A percentile compares a stretch with the other conserved stretches of the same genome.
These are phyloP conservation scores for Solanum appendiculatum DNA, from an alignment of 257 asterid species.

Conservation along the genomic window DNA sequence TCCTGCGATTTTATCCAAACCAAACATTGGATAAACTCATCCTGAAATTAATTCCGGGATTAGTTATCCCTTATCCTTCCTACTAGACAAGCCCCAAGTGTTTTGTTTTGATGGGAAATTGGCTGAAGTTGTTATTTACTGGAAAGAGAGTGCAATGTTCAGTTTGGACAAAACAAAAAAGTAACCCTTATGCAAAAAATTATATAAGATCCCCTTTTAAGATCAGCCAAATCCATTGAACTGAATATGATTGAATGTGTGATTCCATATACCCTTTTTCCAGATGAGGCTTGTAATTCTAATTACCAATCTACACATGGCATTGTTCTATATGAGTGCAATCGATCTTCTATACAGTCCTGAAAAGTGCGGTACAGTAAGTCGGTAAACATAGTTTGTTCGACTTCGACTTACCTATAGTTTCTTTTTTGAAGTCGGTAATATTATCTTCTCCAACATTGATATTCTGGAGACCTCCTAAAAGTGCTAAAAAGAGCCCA, in stretches of 20 bases:
- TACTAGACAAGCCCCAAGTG: not conserved
- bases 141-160: not conserved
- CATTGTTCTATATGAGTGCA: not conserved
- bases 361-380: not conserved
- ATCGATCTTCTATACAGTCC: not conserved
- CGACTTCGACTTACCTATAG: not conserved
- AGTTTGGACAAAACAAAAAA: not conserved
- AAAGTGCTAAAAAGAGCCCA: not conserved
- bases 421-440: not conserved
- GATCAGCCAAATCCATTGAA: not conserved
- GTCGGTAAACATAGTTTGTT: not conserved
- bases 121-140: not conserved
- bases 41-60: not conserved
- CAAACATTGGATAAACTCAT: not conserved
- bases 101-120: not conserved
- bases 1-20: not conserved
- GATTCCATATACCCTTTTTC: not conserved
- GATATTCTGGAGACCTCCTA: not conserved
- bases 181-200: not conserved
- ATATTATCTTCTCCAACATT: not conserved
- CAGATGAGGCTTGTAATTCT: not conserved
- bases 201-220: not conserved
- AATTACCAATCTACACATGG: not conserved
- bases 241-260: not conserved
- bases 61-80: not conserved